A percentile compares a stretch with the other conserved stretches of the same genome.
Evolutionary conservation across 768 basidiomycete genomes (phyloP).

Genomic region (Exsudoporus frostii): DNA sequence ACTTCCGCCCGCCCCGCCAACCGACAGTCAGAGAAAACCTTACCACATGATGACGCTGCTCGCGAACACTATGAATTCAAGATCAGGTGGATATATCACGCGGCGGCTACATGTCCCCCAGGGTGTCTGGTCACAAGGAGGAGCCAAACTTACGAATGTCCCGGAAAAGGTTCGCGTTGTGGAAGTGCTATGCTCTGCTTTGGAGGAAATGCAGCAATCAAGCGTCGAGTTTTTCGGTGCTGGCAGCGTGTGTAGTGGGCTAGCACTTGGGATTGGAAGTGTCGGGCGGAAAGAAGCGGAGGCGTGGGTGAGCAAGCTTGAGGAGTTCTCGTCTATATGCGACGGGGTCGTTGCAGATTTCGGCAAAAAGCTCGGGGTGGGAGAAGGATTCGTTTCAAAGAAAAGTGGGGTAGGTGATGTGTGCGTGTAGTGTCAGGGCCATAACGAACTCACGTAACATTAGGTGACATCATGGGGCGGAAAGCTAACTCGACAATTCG

Average conservation of each 20-base stretch:
- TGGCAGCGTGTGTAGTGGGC: constrained; percentile 71
- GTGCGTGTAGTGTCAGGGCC: background rate
- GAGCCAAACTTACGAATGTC: constrained; percentile 77
- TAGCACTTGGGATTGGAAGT: constrained; percentile 72
- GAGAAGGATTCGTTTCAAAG: constrained; percentile 82
- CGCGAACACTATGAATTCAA: constrained; percentile 71
- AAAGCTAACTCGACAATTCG: constrained; percentile 70
- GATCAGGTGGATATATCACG: constrained; percentile 85
- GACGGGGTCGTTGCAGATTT: constrained; percentile 78
- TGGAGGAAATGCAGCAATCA: constrained; percentile 72
- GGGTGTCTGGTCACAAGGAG: constrained; percentile 89
- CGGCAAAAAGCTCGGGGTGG: constrained; percentile 84
- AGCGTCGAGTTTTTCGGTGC: constrained; percentile 77
- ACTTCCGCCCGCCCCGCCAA: constrained; percentile 67
- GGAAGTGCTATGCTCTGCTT: constrained; percentile 69
- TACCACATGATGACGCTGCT: constrained; percentile 89
- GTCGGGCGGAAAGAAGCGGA: constrained; percentile 77
- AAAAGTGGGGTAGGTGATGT: constrained; percentile 56
- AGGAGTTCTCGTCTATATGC: constrained; percentile 76
- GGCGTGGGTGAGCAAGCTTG: constrained; percentile 71
- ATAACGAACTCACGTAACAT: constrained; percentile 9
- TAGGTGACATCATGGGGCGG: constrained; percentile 66
- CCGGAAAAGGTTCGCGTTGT: constrained; percentile 86
- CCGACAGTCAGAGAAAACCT: constrained; percentile 74
- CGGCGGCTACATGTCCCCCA: constrained; percentile 82